Base-by-base conservation (phyloP, 169 alveolate genomes). In the Miamiensis avidus region DNA sequence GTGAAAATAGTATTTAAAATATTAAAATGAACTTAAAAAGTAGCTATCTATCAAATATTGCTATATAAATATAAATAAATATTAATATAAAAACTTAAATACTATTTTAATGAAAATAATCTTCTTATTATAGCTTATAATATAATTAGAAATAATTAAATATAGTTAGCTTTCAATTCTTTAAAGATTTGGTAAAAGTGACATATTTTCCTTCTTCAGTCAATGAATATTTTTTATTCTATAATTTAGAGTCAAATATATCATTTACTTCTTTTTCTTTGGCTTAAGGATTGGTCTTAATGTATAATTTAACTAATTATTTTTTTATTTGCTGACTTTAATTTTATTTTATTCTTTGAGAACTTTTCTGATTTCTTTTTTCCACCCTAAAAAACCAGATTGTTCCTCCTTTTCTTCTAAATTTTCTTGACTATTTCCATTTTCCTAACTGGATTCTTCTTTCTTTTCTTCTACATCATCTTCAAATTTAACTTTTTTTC, bases 231-330 rank as follows among this genome's bases (percentile, higher is more conserved):
- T 49, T 49, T 11, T 4, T 4, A 20, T 49, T 49, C 20, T 49
- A 49, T 49, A 89, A 73, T 77, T 89, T 87, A 32, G 76, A 81
- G 26, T 86, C 83, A 65, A 76, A 82, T 74, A 65, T 82, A 6
- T 81, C 74, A 30, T 82, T 75, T 16, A 81, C 82, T 27, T 82
- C 81, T 73, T 79, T 74, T 26, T 33, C 65, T n/a, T 33, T 27
- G 30, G 65, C 32, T 78, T 78, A 32, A 78, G 84, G 84, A 65
- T 49, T 27, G 25, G 64, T 49, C 75, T 34, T 78, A 0, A 49
- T 34, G 49, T n/a, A 33, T 49, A 27, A 33, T 0, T 32, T 49
- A 78, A 6, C 30, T 74, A n/a, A 78, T 1, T 33, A 34, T 25
- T 64, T 78, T 78, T 49, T 33, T 27, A 20, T 34, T 49, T 78